Percentiles rank a stretch among this genome's conserved stretches.
These are phyloP conservation scores for Cladorrhinum sp. DNA, from an alignment of 2,329 filamentous ascomycete species.

Conservation along the genomic window DNA sequence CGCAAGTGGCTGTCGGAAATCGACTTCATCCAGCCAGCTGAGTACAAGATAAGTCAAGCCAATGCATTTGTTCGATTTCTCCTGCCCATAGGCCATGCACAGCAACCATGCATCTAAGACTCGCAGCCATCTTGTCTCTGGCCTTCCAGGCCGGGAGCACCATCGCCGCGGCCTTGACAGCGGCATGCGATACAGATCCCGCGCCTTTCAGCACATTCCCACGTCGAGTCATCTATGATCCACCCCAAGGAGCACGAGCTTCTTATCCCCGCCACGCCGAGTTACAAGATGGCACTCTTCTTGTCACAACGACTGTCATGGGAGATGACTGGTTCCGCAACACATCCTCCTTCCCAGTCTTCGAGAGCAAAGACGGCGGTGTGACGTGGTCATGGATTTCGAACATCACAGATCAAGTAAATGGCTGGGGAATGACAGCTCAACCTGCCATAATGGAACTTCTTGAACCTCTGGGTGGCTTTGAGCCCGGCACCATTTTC, in stretches of 20 bases:
- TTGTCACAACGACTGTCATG: constrained; percentile 19
- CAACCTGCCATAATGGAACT: constrained; percentile 67
- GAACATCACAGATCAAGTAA: constrained; percentile 59
- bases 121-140: background rate
- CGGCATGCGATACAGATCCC: constrained; percentile 1
- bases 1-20: background rate
- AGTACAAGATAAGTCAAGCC: background rate
- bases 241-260: constrained; percentile 11
- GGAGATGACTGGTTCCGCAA: constrained; percentile 7
- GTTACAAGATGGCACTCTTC: constrained; percentile 25
- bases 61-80: background rate
- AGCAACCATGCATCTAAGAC: background rate
- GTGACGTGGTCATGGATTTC: constrained; percentile 61
- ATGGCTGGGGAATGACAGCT: constrained; percentile 64
- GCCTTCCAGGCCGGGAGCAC: background rate
- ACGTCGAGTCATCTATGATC: constrained; percentile 23
- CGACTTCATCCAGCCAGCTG: background rate
- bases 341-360: constrained; percentile 47
- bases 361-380: constrained; percentile 49
- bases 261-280: constrained; percentile 24
- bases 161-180: background rate
- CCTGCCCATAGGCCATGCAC: background rate
- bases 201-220: constrained; percentile 15
- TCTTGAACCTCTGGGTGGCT: constrained; percentile 54
- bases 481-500: constrained; percentile 60